Evolutionary conservation across 2,329 filamentous ascomycete genomes (phyloP).

Genomic region (Penicillium sp.): DNA sequence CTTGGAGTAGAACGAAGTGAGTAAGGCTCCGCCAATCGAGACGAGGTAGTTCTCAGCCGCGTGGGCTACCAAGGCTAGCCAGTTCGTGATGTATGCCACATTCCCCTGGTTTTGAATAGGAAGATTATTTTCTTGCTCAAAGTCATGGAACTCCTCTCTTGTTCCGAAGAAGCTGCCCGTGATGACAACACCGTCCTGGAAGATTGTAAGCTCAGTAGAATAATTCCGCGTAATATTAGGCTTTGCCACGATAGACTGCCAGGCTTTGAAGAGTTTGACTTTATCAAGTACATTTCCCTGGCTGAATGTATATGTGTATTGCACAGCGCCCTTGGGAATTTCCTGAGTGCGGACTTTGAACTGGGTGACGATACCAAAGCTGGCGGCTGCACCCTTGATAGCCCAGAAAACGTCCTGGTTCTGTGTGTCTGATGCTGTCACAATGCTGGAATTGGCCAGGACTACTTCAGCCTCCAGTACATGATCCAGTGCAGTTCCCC

Average conservation of each 20-base stretch:
- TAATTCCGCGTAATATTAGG: conserved; percentile 58
- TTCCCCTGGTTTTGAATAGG: conserved; percentile 19
- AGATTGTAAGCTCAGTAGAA: conserved; percentile 55
- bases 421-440: conserved; percentile 28
- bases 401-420: conserved; percentile 37
- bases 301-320: conserved; percentile 57
- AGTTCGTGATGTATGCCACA: conserved; percentile 28
- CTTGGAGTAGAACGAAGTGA: conserved; percentile 56
- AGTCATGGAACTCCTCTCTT: conserved; percentile 52
- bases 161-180: conserved; percentile 62
- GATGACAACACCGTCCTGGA: conserved; percentile 55
- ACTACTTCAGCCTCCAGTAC: conserved; percentile 51
- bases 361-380: conserved; percentile 40
- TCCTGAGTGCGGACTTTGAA: conserved; percentile 39
- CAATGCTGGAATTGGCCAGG: conserved; percentile 39
- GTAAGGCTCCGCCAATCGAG: conserved; percentile 37
- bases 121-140: conserved; percentile 28
- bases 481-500: conserved; percentile 53
- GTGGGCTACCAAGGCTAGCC: conserved; percentile 28
- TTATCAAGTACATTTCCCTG: conserved; percentile 50
- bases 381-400: conserved; percentile 37
- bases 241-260: conserved; percentile 58
- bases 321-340: conserved; percentile 49
- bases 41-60: conserved; percentile 27
- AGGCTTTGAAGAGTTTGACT: conserved; percentile 52